Evolutionary conservation across 2,329 filamentous ascomycete genomes (phyloP).

Genomic region (Nemania serpens): DNA sequence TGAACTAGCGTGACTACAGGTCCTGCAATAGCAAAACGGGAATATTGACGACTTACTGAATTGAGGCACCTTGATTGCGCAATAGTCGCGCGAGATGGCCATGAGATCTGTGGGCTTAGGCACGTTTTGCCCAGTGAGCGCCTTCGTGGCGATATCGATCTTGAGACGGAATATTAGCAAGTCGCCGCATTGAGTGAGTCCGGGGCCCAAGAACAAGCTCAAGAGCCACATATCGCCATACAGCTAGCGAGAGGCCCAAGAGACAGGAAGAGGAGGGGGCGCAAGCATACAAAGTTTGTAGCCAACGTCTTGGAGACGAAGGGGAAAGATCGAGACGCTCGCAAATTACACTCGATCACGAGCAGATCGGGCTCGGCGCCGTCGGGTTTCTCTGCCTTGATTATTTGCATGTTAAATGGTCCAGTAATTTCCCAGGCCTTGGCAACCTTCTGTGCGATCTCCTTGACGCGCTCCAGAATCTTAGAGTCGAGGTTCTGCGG

Average conservation of each 20-base stretch:
- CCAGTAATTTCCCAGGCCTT: conserved; percentile 97
- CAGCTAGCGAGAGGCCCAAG: not conserved
- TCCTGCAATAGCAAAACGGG: too few species aligned
- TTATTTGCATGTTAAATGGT: conserved; percentile 99
- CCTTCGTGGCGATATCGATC: conserved; percentile 91
- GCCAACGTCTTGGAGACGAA: conserved; percentile 98
- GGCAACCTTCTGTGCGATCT: conserved; percentile 94
- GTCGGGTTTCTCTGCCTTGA: conserved; percentile 81
- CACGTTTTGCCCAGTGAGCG: conserved; percentile 82
- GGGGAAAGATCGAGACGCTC: conserved; percentile 95
- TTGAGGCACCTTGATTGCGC: conserved; percentile 97
- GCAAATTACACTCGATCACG: conserved; percentile 98
- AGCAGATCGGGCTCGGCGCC: conserved; percentile 79
- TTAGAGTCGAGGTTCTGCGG: conserved; percentile 77
- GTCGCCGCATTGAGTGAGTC: not conserved
- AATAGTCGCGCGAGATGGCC: conserved; percentile 84
- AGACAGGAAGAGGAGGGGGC: not conserved
- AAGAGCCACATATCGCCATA: not conserved
- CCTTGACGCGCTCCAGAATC: conserved; percentile 87
- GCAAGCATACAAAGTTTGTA: conserved; percentile 70
- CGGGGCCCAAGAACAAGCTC: not conserved
- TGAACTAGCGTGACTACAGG: too few species aligned
- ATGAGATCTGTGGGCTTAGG: conserved; percentile 88
- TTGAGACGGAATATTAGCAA: not conserved
- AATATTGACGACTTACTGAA: conserved; percentile 58